Evolutionary conservation across 2,329 filamentous ascomycete genomes (phyloP).

Genomic region (Proliferodiscus dingleyae): DNA sequence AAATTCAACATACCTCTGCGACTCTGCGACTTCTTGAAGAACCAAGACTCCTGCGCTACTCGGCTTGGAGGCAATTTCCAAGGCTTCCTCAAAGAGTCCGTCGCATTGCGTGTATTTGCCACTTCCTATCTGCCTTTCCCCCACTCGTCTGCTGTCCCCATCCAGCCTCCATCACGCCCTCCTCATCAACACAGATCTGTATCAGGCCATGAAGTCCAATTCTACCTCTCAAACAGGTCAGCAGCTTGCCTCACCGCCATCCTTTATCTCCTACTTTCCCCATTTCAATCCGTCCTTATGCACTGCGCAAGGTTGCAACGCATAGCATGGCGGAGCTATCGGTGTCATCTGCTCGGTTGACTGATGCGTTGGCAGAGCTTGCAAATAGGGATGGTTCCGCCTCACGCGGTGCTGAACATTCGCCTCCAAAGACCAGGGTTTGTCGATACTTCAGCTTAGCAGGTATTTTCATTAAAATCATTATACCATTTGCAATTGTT

Average conservation of each 20-base stretch:
- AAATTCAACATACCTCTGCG: neutral
- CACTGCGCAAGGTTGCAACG: slow-evolving; percentile 19
- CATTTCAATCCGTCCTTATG: slow-evolving; percentile 10
- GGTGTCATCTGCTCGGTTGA: slow-evolving; percentile 23
- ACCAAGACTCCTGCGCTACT: neutral
- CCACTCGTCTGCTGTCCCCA: too few species aligned
- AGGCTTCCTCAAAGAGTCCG: neutral
- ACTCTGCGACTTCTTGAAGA: neutral
- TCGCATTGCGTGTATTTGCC: too few species aligned
- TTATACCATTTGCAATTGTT: slow-evolving; percentile 12
- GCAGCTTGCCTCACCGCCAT: slow-evolving; percentile 16
- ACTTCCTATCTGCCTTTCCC: neutral
- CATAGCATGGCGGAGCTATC: slow-evolving; percentile 14
- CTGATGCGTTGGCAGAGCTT: slow-evolving; percentile 30
- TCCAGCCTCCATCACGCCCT: neutral
- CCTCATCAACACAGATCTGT: neutral
- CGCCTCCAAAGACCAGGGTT: slow-evolving; percentile 22
- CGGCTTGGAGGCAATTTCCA: neutral
- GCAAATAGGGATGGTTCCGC: slow-evolving; percentile 23
- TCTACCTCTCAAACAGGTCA: slow-evolving; percentile 12
- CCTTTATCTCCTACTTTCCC: slow-evolving; percentile 1
- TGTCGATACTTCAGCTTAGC: slow-evolving; percentile 29
- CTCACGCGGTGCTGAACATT: slow-evolving; percentile 16
- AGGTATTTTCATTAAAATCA: slow-evolving; percentile 22
- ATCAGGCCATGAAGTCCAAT: neutral